phyloP scores from a whole-genome alignment of 2,329 filamentous ascomycete genomes.

The Apiospora pterosperma region DNA sequence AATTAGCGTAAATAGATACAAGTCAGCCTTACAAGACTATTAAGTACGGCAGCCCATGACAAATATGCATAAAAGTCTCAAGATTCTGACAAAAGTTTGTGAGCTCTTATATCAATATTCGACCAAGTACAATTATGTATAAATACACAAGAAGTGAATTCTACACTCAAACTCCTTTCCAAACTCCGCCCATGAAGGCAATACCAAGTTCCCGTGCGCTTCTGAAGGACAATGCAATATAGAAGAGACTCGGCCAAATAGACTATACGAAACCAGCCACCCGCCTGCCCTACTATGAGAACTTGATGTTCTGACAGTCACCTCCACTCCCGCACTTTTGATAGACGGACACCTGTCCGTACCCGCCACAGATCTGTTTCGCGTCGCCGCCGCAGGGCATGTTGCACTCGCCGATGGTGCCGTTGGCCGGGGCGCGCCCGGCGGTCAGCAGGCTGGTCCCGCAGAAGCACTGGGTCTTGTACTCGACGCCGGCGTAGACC shows the following conservation, averaged over 20 bases:
- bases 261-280: neutral
- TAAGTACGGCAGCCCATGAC: too few species aligned
- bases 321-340: constrained; percentile 26
- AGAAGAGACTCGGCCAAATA: neutral
- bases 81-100: neutral
- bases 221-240: neutral
- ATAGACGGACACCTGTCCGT: constrained; percentile 30
- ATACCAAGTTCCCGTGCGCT: neutral
- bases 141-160: neutral
- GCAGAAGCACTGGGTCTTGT: constrained; percentile 23
- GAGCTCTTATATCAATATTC: neutral
- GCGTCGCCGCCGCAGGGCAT: constrained; percentile 35
- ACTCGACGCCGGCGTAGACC: constrained; percentile 21
- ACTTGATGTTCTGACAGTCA: constrained; percentile 18
- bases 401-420: constrained; percentile 39
- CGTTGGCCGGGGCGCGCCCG: constrained; percentile 32
- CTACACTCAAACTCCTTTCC: neutral
- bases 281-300: neutral
- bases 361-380: constrained; percentile 34
- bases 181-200: neutral
- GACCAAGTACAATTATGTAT: neutral
- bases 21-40: too few species aligned
- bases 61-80: too few species aligned
- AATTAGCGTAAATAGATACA: too few species aligned
- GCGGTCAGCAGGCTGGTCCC: constrained; percentile 21